phyloP scores from a whole-genome alignment of 495 filamentous ascomycete species.

The Hypoxylon trugodes region DNA sequence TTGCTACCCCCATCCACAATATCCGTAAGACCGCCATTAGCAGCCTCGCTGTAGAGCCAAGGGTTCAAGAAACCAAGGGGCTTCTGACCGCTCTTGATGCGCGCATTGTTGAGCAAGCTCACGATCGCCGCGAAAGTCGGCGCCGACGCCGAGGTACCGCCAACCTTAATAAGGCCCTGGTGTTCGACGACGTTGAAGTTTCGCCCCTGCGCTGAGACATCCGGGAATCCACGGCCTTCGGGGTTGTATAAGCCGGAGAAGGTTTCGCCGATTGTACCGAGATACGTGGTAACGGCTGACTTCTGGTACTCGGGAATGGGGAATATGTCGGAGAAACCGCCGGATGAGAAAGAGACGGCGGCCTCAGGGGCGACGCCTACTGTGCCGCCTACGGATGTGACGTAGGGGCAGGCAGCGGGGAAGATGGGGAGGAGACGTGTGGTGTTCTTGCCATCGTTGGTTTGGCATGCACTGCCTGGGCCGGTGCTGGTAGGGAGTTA shows the following conservation, averaged over 20 bases:
- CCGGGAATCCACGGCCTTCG: conserved; percentile 70
- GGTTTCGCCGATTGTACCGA: conserved; percentile 45
- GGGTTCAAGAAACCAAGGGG: conserved; percentile 72
- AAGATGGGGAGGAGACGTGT: conserved; percentile 70
- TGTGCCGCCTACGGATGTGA: conserved; percentile 77
- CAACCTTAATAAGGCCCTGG: conserved; percentile 51
- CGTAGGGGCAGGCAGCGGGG: conserved; percentile 74
- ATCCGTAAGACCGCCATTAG: conserved; percentile 61
- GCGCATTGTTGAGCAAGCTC: conserved; percentile 65
- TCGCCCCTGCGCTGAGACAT: conserved; percentile 67
- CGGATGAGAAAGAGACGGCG: conserved; percentile 64
- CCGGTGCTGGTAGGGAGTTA: conserved; percentile 53
- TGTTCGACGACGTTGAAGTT: conserved; percentile 63
- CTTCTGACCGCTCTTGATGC: conserved; percentile 55
- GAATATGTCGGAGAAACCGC: conserved; percentile 73
- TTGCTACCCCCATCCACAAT: conserved; percentile 62
- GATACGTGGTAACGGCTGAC: conserved; percentile 59
- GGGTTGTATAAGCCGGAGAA: conserved; percentile 59
- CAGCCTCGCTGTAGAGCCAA: conserved; percentile 63
- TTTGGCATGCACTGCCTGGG: conserved; percentile 69
- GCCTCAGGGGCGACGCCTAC: conserved; percentile 64
- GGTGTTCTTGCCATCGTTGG: conserved; percentile 73
- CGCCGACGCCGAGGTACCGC: conserved; percentile 48
- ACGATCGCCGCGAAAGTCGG: conserved; percentile 57
- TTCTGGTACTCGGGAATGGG: conserved; percentile 66